phyloP scores from a whole-genome alignment of 768 basidiomycete genomes.

The Suillus fuscotomentosus region DNA sequence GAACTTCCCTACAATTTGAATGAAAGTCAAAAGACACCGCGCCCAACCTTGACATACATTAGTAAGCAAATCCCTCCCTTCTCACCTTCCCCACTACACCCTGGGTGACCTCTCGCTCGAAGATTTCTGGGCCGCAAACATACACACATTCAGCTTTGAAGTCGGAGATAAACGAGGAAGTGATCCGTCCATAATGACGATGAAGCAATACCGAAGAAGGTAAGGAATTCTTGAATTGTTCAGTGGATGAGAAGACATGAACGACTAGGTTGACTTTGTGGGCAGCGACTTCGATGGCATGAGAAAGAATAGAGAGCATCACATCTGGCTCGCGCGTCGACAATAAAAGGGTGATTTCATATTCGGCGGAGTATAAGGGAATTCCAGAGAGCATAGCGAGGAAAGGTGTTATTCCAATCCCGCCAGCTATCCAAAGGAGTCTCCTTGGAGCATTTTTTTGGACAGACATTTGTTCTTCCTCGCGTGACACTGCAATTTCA shows the following conservation, averaged over 20 bases:
- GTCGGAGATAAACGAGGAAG: constrained; percentile 14
- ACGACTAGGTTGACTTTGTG: constrained; percentile 24
- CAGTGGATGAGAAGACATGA: constrained; percentile 37
- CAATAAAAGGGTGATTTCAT: constrained; percentile 45
- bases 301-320: constrained; percentile 37
- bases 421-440: constrained; percentile 58
- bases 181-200: not conserved
- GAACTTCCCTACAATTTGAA: constrained; percentile 27
- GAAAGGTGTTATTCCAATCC: constrained; percentile 68
- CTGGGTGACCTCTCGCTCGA: constrained; percentile 40
- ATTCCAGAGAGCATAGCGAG: constrained; percentile 46
- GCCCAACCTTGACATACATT: not conserved
- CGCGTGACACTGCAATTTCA: not conserved
- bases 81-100: constrained; percentile 34
- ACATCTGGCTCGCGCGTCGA: constrained; percentile 57
- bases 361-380: constrained; percentile 2
- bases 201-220: constrained; percentile 1
- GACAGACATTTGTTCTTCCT: not conserved
- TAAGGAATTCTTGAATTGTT: constrained; percentile 6
- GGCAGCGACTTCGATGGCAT: not conserved
- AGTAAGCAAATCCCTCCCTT: constrained; percentile 47
- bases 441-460: constrained; percentile 10
- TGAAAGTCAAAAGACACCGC: constrained; percentile 21
- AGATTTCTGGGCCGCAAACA: constrained; percentile 50
- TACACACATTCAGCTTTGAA: constrained; percentile 29